These are phyloP conservation scores for Lipomyces sp. DNA, from an alignment of 805 yeast genomes.

Conservation along the genomic window DNA sequence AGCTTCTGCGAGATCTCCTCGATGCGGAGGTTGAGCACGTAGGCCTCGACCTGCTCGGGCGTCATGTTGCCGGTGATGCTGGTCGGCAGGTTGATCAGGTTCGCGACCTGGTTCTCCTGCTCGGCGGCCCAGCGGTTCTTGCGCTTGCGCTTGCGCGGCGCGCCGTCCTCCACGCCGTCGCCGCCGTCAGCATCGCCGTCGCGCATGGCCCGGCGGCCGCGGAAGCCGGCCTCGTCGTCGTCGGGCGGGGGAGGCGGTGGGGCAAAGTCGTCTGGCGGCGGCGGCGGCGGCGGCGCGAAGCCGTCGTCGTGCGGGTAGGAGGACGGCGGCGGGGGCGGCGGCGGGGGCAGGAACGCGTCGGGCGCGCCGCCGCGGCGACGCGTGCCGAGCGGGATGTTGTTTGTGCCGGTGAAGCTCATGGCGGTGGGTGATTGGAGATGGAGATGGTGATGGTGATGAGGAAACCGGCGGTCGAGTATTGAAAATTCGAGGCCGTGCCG, in stretches of 20 bases:
- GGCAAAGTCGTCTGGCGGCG: conserved; percentile 13
- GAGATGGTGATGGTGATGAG: too few species aligned
- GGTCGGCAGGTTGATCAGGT: conserved; percentile 40
- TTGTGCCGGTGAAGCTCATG: conserved; percentile 22
- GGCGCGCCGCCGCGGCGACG: conserved; percentile 20
- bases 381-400: conserved; percentile 27
- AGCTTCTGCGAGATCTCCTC: conserved; percentile 72
- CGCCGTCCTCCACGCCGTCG: conserved; percentile 4
- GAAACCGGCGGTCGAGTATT: too few species aligned
- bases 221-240: conserved; percentile 11
- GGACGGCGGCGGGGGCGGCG: conserved; percentile 16
- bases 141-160: conserved; percentile 24
- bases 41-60: conserved; percentile 77
- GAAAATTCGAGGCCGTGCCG: too few species aligned
- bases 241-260: conserved; percentile 26
- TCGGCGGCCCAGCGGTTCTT: conserved; percentile 36
- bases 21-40: conserved; percentile 58
- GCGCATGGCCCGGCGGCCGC: too few species aligned
- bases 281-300: conserved; percentile 18
- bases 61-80: conserved; percentile 51
- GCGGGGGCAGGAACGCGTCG: conserved; percentile 21
- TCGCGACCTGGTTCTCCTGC: conserved; percentile 35
- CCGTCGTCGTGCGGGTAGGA: conserved; percentile 6
- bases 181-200: too few species aligned
- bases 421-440: too few species aligned